Conservation (phyloP, 768 basidiomycete species). For the Xerocomellus intermedius region DNA sequence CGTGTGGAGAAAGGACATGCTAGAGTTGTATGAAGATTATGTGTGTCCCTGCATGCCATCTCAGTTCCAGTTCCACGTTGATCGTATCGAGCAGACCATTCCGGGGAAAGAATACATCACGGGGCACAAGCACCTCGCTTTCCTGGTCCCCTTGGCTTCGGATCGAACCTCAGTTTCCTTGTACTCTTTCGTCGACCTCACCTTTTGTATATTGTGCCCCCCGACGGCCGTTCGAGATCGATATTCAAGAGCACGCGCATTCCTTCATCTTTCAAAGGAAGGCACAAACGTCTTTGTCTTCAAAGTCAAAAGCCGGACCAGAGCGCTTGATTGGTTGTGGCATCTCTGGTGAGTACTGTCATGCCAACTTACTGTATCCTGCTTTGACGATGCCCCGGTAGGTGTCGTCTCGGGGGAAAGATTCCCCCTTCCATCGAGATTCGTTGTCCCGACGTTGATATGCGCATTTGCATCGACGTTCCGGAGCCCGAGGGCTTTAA, state of each 20-base stretch:
- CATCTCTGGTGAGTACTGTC: conserved; percentile 61
- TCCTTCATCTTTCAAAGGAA: conserved; percentile 50
- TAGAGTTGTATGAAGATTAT: conserved; percentile 87
- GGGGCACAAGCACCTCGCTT: conserved; percentile 77
- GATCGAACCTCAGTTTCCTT: conserved; percentile 70
- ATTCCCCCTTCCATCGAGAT: conserved; percentile 72
- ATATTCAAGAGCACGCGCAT: conserved; percentile 42
- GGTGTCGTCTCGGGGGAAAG: conserved; percentile 70
- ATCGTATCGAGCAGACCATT: conserved; percentile 41
- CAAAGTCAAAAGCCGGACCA: conserved; percentile 72
- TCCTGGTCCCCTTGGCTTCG: conserved; percentile 68
- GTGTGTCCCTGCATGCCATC: conserved; percentile 43
- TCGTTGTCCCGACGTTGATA: conserved; percentile 62
- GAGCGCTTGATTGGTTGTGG: conserved; percentile 91
- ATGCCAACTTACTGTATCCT: not conserved
- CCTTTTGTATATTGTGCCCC: conserved; percentile 73
- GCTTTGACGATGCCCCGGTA: conserved; percentile 26
- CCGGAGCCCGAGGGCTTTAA: conserved; percentile 47
- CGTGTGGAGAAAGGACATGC: conserved; percentile 70
- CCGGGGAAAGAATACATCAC: conserved; percentile 67
- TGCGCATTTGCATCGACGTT: conserved; percentile 67
- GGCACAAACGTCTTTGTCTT: conserved; percentile 88
- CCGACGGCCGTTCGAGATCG: conserved; percentile 46
- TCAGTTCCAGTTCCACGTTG: not conserved
- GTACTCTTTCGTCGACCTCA: conserved; percentile 84